These are phyloP conservation scores for Penicillium glabrum DNA, from an alignment of 2,329 filamentous ascomycete genomes.

Conservation along the genomic window DNA sequence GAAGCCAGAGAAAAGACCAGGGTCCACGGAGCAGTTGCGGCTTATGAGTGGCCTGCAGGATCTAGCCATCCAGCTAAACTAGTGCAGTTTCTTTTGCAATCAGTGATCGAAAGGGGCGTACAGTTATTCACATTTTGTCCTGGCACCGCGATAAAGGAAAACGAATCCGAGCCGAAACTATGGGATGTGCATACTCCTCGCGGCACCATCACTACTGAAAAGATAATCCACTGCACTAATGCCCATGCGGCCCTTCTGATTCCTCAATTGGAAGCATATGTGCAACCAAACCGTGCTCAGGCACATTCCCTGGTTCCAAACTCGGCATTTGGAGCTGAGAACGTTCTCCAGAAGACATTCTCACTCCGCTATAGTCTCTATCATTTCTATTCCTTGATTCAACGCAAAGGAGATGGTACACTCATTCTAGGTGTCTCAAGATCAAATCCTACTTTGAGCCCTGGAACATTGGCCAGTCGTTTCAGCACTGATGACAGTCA, in stretches of 20 bases:
- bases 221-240: conserved; percentile 26
- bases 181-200: conserved; percentile 23
- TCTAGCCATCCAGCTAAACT: conserved; percentile 53
- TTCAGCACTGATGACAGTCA: conserved; percentile 42
- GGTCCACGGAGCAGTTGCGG: conserved; percentile 41
- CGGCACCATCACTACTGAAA: conserved; percentile 16
- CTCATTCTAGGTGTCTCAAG: conserved; percentile 46
- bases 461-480: conserved; percentile 26
- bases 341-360: conserved; percentile 41
- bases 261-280: conserved; percentile 24
- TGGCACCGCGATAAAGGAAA: conserved; percentile 29
- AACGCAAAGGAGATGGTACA: conserved; percentile 45
- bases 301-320: conserved; percentile 47
- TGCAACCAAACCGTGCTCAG: conserved; percentile 48
- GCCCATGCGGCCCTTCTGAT: conserved; percentile 24
- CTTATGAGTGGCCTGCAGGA: conserved; percentile 54
- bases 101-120: conserved; percentile 39
- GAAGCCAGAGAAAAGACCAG: conserved; percentile 41
- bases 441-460: conserved; percentile 42
- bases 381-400: conserved; percentile 54
- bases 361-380: conserved; percentile 48
- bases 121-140: conserved; percentile 47
- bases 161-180: not conserved
- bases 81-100: conserved; percentile 48
- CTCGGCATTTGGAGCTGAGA: conserved; percentile 34